Evolutionary conservation across 345 rosid genomes (phyloP), one percentile per base, ranked within the genome.

Genomic region (Dipteronia sinensis): DNA sequence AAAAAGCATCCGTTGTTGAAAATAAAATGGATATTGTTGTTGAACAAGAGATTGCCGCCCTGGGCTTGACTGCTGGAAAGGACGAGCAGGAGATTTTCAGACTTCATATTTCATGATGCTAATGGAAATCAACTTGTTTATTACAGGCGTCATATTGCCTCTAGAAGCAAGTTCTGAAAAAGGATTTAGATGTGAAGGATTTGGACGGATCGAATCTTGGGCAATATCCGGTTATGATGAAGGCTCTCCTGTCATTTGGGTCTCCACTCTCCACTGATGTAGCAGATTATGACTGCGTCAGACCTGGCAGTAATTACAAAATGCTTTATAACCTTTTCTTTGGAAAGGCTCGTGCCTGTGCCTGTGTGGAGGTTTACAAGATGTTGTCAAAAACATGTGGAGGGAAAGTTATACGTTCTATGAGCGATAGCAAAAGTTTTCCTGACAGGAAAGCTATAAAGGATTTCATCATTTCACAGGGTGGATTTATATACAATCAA

Each of bases 171-270:
- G 66, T 29, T 42, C 81, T 63, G 89, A 80, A 9, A 78, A 80
- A 31, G 87, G 91, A 42, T 82, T 87, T 19, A 78, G 84, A 80
- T 89, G 92, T n/a, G 73, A 81, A 15, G 85, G 82, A 2, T 91
- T 85, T 72, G 92, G 89, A 13, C 81, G 89, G 16, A 67, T 88
- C 2, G 90, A 91, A 79, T n/a, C 81, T 3, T 92, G 95, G 95
- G 55, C 74, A 65, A 89, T 92, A 17, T 89, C 97, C 25, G 97
- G 95, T 1, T 92, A 86, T 34, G 95, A 91, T 77, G 91, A 87
- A 53, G 95, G 92, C 12, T 84, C 77, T 0, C 92, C 92, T 0
- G 86, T 89, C 16, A 64, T 92, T 17, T 91, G 92, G 97, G 65
- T n/a, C n/a, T n/a, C n/a, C n/a, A n/a, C n/a, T 92, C 19, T 86